A percentile compares a stretch with the other conserved stretches of the same genome.
These are phyloP conservation scores for Hypocreales sp. DNA, from an alignment of 2,329 filamentous ascomycete genomes.

Conservation along the genomic window DNA sequence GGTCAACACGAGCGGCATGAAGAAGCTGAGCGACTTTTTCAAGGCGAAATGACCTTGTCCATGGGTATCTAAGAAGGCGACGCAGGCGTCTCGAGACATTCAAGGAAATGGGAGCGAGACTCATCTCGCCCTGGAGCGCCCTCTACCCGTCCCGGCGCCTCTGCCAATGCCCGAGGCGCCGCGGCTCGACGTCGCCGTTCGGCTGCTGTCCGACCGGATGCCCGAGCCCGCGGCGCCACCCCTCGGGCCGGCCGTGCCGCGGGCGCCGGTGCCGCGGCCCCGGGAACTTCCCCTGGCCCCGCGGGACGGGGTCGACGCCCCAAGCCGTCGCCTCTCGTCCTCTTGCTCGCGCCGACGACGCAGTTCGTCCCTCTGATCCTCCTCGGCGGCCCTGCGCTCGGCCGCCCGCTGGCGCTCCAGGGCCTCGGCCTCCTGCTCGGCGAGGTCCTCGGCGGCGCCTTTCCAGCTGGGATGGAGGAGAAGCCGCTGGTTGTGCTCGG, in stretches of 20 bases:
- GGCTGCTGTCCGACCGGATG: constrained; percentile 12
- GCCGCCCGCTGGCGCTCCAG: constrained; percentile 58
- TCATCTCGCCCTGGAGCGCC: constrained; percentile 18
- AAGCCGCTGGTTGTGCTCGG: constrained; percentile 89
- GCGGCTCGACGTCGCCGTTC: constrained; percentile 13
- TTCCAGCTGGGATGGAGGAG: constrained; percentile 83
- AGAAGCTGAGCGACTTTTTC: constrained; percentile 93
- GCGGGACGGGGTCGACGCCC: constrained; percentile 12
- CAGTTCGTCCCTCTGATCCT: constrained; percentile 63
- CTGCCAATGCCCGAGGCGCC: constrained; percentile 19
- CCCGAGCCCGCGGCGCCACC: constrained; percentile 11
- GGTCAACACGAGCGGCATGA: constrained; percentile 85
- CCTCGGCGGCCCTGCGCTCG: constrained; percentile 61
- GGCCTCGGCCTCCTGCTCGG: constrained; percentile 74
- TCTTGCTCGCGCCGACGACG: constrained; percentile 48
- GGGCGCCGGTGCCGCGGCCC: constrained; percentile 14
- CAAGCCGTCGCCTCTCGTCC: constrained; percentile 28
- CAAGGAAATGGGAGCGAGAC: too few relatives aligned
- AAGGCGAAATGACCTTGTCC: constrained; percentile 40
- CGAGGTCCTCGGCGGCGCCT: constrained; percentile 71
- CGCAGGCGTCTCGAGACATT: neutral
- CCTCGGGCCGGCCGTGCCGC: constrained; percentile 13
- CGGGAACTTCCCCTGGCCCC: constrained; percentile 12
- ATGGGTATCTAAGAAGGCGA: constrained; percentile 13
- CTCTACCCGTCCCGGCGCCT: constrained; percentile 15